Percentiles rank a stretch among this genome's conserved stretches.
These are phyloP conservation scores for Zoysia matrella DNA, from an alignment of 202 grass and related monocot species.

Conservation along the genomic window DNA sequence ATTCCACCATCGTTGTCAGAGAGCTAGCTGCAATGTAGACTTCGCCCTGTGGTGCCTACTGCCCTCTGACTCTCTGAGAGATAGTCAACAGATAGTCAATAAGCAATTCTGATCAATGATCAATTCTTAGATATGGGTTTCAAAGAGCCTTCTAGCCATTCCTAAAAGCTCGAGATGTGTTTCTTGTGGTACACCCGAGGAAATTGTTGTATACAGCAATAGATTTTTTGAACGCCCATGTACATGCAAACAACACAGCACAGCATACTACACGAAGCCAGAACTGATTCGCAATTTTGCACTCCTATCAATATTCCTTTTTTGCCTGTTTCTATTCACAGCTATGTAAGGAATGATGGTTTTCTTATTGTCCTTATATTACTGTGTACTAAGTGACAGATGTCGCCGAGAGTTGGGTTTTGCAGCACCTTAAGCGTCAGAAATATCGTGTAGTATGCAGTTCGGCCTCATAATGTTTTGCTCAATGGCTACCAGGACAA, in stretches of 20 bases:
- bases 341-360: background rate
- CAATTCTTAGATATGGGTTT: background rate
- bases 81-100: background rate
- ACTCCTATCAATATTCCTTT: background rate
- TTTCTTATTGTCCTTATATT: background rate
- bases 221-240: background rate
- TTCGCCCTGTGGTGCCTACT: background rate
- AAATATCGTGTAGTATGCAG: no score
- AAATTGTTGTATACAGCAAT: background rate
- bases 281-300: background rate
- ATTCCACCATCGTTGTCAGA: conserved; percentile 17
- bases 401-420: background rate
- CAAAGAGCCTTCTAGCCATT: background rate
- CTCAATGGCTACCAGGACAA: no score
- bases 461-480: no score
- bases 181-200: background rate
- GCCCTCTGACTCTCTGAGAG: no score
- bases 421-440: no score
- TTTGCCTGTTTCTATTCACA: background rate
- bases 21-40: conserved; percentile 17
- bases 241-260: conserved; percentile 4
- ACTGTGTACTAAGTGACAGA: background rate
- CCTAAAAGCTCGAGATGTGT: background rate
- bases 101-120: background rate
- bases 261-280: background rate